A percentile compares a stretch with the other conserved stretches of the same genome.
These are phyloP conservation scores for Tagetes erecta DNA, from an alignment of 129 eudicot genomes.

Conservation along the genomic window DNA sequence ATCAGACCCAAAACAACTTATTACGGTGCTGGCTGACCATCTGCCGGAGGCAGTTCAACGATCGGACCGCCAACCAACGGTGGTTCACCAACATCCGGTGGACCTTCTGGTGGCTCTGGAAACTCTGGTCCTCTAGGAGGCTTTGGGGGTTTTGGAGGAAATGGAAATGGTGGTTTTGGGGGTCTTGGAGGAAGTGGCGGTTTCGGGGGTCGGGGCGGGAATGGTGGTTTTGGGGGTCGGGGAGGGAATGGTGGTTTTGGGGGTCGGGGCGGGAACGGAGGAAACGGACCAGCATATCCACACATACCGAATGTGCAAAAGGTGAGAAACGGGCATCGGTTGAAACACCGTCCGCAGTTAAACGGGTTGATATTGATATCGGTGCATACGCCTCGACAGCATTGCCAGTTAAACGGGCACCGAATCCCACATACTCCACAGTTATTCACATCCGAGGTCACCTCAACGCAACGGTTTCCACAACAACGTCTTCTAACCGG, in stretches of 20 bases:
- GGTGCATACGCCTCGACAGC: conserved; percentile 68
- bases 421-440: conserved; percentile 79
- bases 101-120: conserved; percentile 26
- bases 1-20: conserved; percentile 19
- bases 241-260: conserved; percentile 39
- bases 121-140: conserved; percentile 35
- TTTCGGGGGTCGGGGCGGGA: conserved; percentile 33
- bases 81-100: conserved; percentile 26
- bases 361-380: conserved; percentile 52
- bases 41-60: conserved; percentile 7
- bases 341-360: conserved; percentile 63
- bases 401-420: conserved; percentile 71
- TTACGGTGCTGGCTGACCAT: conserved; percentile 14
- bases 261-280: conserved; percentile 51
- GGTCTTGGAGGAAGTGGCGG: conserved; percentile 44
- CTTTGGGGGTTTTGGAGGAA: conserved; percentile 40
- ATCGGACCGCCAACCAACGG: conserved; percentile 20
- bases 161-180: conserved; percentile 41
- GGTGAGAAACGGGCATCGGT: conserved; percentile 49
- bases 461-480: conserved; percentile 67
- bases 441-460: conserved; percentile 54
- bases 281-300: conserved; percentile 62
- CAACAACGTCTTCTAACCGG: conserved; percentile 54
- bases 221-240: conserved; percentile 31
- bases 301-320: conserved; percentile 70